Percentiles rank a stretch among this genome's conserved stretches.
These are phyloP conservation scores for Geranium brycei DNA, from an alignment of 345 rosid genomes.

Conservation along the genomic window DNA sequence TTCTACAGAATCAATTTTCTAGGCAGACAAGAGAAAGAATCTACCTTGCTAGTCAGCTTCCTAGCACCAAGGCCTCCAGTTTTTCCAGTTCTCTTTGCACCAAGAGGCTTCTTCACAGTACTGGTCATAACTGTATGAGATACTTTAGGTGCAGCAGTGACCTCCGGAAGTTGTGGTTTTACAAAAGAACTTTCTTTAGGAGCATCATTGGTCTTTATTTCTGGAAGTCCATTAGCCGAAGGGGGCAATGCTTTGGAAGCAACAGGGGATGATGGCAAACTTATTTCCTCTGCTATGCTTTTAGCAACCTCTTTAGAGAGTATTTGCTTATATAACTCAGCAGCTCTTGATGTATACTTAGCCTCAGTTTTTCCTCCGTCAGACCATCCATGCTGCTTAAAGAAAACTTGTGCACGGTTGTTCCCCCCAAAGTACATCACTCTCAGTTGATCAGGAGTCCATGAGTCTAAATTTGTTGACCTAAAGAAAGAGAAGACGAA, in stretches of 20 bases:
- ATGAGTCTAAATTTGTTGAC: conserved; percentile 90
- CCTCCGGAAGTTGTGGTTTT: conserved; percentile 28
- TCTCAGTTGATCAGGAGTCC: conserved; percentile 80
- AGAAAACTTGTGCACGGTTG: conserved; percentile 77
- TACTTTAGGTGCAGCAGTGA: conserved; percentile 39
- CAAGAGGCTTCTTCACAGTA: conserved; percentile 78
- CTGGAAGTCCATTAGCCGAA: conserved; percentile 38
- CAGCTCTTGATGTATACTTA: conserved; percentile 93
- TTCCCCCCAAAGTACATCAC: conserved; percentile 83
- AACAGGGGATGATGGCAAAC: conserved; percentile 56
- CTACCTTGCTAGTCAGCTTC: conserved; percentile 73
- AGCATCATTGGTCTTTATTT: conserved; percentile 32
- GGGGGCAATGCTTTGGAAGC: conserved; percentile 35
- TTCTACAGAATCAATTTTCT: too few relatives aligned
- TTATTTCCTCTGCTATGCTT: conserved; percentile 48
- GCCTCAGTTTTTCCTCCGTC: conserved; percentile 84
- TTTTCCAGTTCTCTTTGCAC: conserved; percentile 59
- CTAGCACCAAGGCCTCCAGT: conserved; percentile 88
- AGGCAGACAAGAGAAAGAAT: background rate
- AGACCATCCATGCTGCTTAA: conserved; percentile 95
- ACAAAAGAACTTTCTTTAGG: conserved; percentile 34
- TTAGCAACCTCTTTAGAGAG: conserved; percentile 85
- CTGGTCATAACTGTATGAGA: conserved; percentile 33
- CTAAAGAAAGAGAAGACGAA: conserved; percentile 16
- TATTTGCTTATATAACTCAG: conserved; percentile 69